A percentile compares a stretch with the other conserved stretches of the same genome.
Conservation (phyloP, 768 basidiomycete genomes). For the Lyophyllum semitale region DNA sequence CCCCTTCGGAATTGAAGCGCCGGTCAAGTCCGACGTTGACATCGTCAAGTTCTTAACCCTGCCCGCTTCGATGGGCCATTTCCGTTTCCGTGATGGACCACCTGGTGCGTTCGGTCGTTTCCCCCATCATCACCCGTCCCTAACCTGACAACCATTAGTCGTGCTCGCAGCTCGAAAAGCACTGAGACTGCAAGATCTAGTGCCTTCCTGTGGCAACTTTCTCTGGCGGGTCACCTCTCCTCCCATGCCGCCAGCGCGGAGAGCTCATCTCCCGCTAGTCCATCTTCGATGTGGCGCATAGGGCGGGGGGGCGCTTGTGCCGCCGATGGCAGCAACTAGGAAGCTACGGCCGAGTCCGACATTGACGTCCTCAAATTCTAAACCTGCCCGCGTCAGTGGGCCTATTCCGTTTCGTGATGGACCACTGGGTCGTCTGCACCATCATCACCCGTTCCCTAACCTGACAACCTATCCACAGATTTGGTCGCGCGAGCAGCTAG, state of each 20-base stretch:
- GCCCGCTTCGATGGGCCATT: conserved; percentile 76
- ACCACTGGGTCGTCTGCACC: no score
- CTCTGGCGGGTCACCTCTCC: no score
- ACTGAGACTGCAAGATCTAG: conserved; percentile 56
- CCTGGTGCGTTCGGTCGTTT: conserved; percentile 49
- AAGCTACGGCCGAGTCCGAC: no score
- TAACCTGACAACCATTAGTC: conserved; percentile 49
- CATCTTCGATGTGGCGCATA: background rate
- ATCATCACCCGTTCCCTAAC: no score
- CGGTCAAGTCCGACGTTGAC: conserved; percentile 71
- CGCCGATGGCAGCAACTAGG: conserved; percentile 23
- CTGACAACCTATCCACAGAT: no score
- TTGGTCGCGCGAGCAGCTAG: no score
- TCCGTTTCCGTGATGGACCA: conserved; percentile 77
- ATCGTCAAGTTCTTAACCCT: conserved; percentile 76
- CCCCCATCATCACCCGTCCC: background rate
- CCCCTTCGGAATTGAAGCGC: conserved; percentile 73
- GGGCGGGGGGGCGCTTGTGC: conserved; percentile 8
- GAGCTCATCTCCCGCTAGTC: conserved; percentile 12
- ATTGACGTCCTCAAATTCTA: no score
- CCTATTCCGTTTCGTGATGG: no score
- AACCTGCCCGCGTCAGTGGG: no score
- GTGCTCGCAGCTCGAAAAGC: conserved; percentile 61
- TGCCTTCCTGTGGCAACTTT: conserved; percentile 79
- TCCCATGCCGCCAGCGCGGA: conserved; percentile 13